phyloP scores from a whole-genome alignment of 2,329 filamentous ascomycete genomes.

The Incumbomyces lentus region DNA sequence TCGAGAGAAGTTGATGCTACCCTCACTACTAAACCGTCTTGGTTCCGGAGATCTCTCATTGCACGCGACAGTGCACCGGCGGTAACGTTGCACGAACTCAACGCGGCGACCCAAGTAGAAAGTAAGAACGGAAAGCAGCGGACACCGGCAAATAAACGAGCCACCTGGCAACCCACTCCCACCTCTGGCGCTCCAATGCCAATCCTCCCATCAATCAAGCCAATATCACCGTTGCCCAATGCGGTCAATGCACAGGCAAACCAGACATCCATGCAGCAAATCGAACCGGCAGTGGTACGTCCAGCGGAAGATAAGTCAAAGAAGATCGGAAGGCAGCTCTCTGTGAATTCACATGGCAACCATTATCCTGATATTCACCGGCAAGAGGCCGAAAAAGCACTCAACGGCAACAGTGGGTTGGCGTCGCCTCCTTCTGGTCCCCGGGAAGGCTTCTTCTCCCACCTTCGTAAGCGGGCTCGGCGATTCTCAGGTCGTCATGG shows the following conservation, averaged over 20 bases:
- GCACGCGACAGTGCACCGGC: constrained; percentile 60
- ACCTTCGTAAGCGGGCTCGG: constrained; percentile 84
- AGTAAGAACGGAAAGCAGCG: constrained; percentile 43
- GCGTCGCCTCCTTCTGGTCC: constrained; percentile 68
- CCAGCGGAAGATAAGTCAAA: constrained; percentile 59
- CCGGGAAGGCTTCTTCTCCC: constrained; percentile 97
- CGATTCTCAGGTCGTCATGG: constrained; percentile 87
- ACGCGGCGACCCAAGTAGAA: constrained; percentile 31
- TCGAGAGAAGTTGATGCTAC: constrained; percentile 53
- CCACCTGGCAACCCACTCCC: constrained; percentile 77
- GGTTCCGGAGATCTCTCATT: constrained; percentile 93
- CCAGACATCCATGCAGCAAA: constrained; percentile 48
- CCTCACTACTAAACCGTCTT: constrained; percentile 74
- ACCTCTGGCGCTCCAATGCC: constrained; percentile 82
- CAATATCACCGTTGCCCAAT: constrained; percentile 93
- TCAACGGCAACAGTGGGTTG: constrained; percentile 70
- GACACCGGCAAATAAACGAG: constrained; percentile 62
- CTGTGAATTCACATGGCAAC: constrained; percentile 81
- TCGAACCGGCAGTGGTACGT: constrained; percentile 29
- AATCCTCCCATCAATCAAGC: constrained; percentile 86
- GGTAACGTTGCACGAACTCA: constrained; percentile 34
- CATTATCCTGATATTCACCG: constrained; percentile 85
- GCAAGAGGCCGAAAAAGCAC: constrained; percentile 79
- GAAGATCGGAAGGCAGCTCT: constrained; percentile 92
- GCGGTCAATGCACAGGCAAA: constrained; percentile 82